Percentiles rank a stretch among this genome's conserved stretches.
These are phyloP conservation scores for Paraphaeosphaeria sporulosa DNA, from an alignment of 2,329 filamentous ascomycete species.

Conservation along the genomic window DNA sequence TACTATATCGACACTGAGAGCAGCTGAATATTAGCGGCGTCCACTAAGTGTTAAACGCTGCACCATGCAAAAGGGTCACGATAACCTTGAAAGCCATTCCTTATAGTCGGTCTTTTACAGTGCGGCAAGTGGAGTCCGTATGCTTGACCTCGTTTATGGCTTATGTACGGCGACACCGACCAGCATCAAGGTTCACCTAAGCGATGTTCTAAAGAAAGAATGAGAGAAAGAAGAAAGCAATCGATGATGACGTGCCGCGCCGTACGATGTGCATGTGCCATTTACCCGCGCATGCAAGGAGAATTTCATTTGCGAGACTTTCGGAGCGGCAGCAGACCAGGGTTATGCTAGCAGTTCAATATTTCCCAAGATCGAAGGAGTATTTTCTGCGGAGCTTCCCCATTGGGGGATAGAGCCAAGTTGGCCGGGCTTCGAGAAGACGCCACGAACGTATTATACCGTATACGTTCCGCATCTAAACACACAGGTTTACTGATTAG, in stretches of 20 bases:
- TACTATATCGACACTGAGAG: constrained; percentile 29
- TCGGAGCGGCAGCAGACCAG: constrained; percentile 4
- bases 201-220: constrained; percentile 15
- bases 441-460: constrained; percentile 24
- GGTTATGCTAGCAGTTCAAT: constrained; percentile 25
- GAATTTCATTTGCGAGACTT: constrained; percentile 32
- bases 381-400: constrained; percentile 13
- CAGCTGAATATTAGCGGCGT: constrained; percentile 18
- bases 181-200: constrained; percentile 16
- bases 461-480: neutral
- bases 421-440: constrained; percentile 39
- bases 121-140: neutral
- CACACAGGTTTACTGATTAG: neutral
- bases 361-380: constrained; percentile 15
- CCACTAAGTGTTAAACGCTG: constrained; percentile 2
- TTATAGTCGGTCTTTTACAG: neutral
- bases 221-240: constrained; percentile 10
- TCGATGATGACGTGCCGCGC: constrained; percentile 31
- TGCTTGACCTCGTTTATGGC: constrained; percentile 3
- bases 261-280: constrained; percentile 31
- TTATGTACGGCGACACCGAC: constrained; percentile 12
- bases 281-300: constrained; percentile 24
- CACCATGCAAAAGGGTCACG: constrained; percentile 3
- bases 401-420: constrained; percentile 16
- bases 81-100: constrained; percentile 3